Conservation (phyloP, 176 grass and related monocot species). For the Musa troglodytarum region DNA sequence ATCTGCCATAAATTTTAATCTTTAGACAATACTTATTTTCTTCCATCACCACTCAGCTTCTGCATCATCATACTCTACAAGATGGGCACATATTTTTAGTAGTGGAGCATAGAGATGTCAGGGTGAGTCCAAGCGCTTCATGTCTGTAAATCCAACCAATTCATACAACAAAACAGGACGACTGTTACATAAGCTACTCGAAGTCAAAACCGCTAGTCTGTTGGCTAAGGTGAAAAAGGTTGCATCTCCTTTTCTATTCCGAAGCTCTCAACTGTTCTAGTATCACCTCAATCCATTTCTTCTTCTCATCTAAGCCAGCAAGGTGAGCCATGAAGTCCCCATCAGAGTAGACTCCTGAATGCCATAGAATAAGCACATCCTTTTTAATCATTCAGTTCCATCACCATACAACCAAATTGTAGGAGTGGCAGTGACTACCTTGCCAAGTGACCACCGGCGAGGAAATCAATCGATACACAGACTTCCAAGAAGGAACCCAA, state of each 20-base stretch:
- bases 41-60: too few species aligned
- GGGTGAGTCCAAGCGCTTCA: too few species aligned
- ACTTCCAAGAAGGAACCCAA: constrained; percentile 55
- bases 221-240: background rate
- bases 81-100: too few species aligned
- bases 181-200: background rate
- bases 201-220: background rate
- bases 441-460: constrained; percentile 53
- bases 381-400: background rate
- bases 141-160: too few species aligned
- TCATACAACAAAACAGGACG: background rate
- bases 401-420: background rate
- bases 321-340: constrained; percentile 92
- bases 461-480: constrained; percentile 38
- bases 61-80: too few species aligned
- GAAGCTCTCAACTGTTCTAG: constrained; percentile 21
- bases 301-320: constrained; percentile 81
- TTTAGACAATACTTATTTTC: too few species aligned
- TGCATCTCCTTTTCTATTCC: background rate
- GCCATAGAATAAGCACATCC: background rate
- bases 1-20: too few species aligned
- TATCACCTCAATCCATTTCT: constrained; percentile 52
- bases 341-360: constrained; percentile 69
- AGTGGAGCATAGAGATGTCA: too few species aligned
- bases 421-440: constrained; percentile 28